Base-by-base conservation (phyloP, 306 rosid species). In the Mucuna pruriens region DNA sequence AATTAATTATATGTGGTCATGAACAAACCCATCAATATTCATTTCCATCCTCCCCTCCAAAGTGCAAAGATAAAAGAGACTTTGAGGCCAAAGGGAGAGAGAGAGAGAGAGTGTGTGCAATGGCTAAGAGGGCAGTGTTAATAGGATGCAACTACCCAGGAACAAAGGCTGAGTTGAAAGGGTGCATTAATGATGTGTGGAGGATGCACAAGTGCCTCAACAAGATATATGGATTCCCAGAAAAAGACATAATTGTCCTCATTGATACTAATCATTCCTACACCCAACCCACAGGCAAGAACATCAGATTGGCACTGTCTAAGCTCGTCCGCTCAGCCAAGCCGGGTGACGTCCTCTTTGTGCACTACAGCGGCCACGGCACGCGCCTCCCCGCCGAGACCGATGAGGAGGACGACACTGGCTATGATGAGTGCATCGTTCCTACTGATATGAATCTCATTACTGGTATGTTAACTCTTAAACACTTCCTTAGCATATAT, bases 401-500 rank as follows among this genome's bases (percentile, higher is more conserved):
- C 0, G 94, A 94, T 11, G 92, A 94, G 25, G 91, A 85, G 0
- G 94, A 91, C 7, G 89, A 90, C 36, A 92, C 98, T 0, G 97
- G 97, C 63, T 94, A 88, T 45, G 98, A 90, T 61, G 98, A 94
- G 82, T 92, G 97, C 87, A 87, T 91, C 73, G 97, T 91, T 76
- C 97, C 98, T n/a, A 34, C 74, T 1, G 92, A 94, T 86, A 91
- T 94, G 97, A 94, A 94, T 81, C 97, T 92, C 82, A 92, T 94
- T 86, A 89, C 92, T 3, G 95, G 95, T 93, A 7, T 94, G 98
- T 92, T 46, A 40, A 13, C 44, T 60, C 16, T 39, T 23, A 2
- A 10, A 22, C n/a, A 57, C 26, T 60, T 25, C 0, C n/a, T 23
- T 22, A 20, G 7, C n/a, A 29, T 1, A 57, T 10, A 11, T 22